Evolutionary conservation across 139 green algal genomes (phyloP), one percentile per base, ranked within the genome.

Genomic region (Yamagishiella unicocca): DNA sequence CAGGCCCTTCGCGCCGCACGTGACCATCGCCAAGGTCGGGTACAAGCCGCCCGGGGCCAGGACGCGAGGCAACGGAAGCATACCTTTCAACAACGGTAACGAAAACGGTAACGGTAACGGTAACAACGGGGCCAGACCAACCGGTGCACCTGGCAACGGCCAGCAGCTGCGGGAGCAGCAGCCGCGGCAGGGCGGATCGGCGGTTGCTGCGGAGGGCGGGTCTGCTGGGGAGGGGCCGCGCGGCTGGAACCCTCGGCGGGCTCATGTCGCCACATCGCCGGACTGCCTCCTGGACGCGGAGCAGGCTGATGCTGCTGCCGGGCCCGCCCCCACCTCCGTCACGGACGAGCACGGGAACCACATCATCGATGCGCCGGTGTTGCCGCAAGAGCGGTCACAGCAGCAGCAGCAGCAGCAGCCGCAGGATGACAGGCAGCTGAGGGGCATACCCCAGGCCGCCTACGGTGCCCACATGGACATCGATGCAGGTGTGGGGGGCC

Each of bases 21-120:
- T 85, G 4, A 85, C 79, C 43, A 54, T 85, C 21, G 79, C 79
- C 19, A 85, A 85, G 79, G 43, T 66, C 21, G 33, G 2, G 10
- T 43, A 61, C 61, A 43, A 42, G 55, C 37, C 54, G 37, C 77
- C 22, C 35, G 1, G 6, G 25, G 22, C 37, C 35, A n/a, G 27
- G 55, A 45, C 71, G 42, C n/a, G 8, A 67, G 54, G 1, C 9
- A 58, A n/a, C 37, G 37, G 67, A 9, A 27, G 68, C 37, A 27
- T 17, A n/a, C n/a, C n/a, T n/a, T n/a, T n/a, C 24, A 37, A n/a
- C 27, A 53, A 53, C 70, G 38, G 70, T 38, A 35, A 33, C 70
- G 35, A 45, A 8, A 10, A 33, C 70, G 17, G 40, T 35, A 1
- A 17, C 10, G 33, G 27, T 31, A 70, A 7, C 61, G 27, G n/a